phyloP scores from a whole-genome alignment of 2,329 filamentous ascomycete species.

The Decorospora gaudefroyi region DNA sequence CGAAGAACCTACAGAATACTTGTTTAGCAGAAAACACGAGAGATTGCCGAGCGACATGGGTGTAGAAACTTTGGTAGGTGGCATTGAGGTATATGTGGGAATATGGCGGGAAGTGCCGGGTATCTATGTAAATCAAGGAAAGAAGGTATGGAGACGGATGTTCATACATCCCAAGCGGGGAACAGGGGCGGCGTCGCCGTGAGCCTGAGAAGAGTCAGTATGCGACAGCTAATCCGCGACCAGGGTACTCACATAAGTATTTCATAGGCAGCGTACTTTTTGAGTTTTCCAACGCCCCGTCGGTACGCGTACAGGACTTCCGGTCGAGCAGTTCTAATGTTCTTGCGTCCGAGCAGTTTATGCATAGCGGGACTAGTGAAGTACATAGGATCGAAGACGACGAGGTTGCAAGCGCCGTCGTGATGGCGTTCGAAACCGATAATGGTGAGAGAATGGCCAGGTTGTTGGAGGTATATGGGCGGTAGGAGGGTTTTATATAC shows the following conservation, averaged over 20 bases:
- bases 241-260: constrained; percentile 66
- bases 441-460: constrained; percentile 89
- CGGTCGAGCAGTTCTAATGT: constrained; percentile 59
- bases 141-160: constrained; percentile 10
- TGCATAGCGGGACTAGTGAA: constrained; percentile 68
- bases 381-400: constrained; percentile 89
- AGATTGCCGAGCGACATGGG: background rate
- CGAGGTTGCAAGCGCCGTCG: constrained; percentile 68
- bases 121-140: constrained; percentile 22
- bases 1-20: constrained; percentile 39
- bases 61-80: background rate
- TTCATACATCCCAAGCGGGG: constrained; percentile 51
- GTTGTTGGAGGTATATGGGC: constrained; percentile 89
- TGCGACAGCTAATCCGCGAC: background rate
- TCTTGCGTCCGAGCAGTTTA: constrained; percentile 58
- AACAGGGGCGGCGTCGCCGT: constrained; percentile 46
- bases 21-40: constrained; percentile 29
- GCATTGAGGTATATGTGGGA: constrained; percentile 14
- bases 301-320: constrained; percentile 67
- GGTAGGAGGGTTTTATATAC: constrained; percentile 74
- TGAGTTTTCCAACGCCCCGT: constrained; percentile 68
- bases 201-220: constrained; percentile 34
- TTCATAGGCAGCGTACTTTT: constrained; percentile 77
- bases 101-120: constrained; percentile 18
- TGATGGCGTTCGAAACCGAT: constrained; percentile 75